phyloP scores from a whole-genome alignment of 371 early-diverging fungal genomes.

The Chytridium lagenaria region DNA sequence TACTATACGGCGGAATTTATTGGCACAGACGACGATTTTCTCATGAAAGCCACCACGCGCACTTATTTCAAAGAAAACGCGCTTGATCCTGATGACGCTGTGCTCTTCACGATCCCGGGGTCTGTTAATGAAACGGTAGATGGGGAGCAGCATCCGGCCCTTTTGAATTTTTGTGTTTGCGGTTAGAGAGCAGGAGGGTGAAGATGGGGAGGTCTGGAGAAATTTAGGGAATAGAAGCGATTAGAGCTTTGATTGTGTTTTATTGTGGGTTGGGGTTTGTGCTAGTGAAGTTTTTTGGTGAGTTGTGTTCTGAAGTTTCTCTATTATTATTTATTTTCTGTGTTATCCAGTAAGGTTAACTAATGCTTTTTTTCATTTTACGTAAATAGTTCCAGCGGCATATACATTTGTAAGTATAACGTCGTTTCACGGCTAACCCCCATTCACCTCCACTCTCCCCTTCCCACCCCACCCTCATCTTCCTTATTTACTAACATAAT shows the following conservation, averaged over 20 bases:
- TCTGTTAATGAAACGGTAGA: constrained; percentile 14
- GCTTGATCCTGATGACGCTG: constrained; percentile 71
- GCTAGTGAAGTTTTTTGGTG: constrained; percentile 53
- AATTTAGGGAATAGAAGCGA: constrained; percentile 15
- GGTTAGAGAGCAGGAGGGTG: constrained; percentile 28
- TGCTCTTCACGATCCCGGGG: constrained; percentile 62
- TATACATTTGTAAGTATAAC: constrained; percentile 17
- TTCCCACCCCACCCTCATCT: constrained; percentile 1
- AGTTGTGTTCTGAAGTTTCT: constrained; percentile 14
- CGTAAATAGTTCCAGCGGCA: constrained; percentile 4
- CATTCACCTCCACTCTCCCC: not conserved
- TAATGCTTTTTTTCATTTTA: not conserved
- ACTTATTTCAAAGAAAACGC: constrained; percentile 75
- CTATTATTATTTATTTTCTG: constrained; percentile 9
- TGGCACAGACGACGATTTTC: constrained; percentile 82
- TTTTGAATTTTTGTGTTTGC: constrained; percentile 46
- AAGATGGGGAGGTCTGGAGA: constrained; percentile 22
- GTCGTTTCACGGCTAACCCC: not conserved
- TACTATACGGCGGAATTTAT: constrained; percentile 52
- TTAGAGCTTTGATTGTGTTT: constrained; percentile 42
- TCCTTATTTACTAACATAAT: constrained; percentile 29
- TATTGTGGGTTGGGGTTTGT: constrained; percentile 45
- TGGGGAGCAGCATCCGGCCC: constrained; percentile 50
- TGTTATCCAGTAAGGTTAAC: not conserved
- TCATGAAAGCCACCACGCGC: constrained; percentile 69